Base-by-base conservation (phyloP, 768 basidiomycete species). In the Calvatia gigantea region DNA sequence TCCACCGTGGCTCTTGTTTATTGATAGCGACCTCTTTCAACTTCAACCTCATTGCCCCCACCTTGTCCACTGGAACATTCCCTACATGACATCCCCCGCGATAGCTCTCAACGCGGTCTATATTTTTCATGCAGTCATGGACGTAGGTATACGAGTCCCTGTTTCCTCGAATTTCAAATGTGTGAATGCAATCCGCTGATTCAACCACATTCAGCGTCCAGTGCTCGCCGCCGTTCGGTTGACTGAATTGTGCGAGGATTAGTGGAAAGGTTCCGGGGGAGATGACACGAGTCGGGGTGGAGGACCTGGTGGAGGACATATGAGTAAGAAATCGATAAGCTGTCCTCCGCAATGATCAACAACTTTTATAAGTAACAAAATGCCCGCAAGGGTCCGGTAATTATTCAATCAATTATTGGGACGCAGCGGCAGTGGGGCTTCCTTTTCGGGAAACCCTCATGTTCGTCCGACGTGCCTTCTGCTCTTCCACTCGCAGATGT, bases 1-100 rank as follows among this genome's bases (percentile, higher is more conserved):
- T 50, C 58, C 58, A 60, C 23, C 51, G 33, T 7, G 55, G 49
- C 15, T 60, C 55, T 2, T 54, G 51, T 25, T 53, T 56, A 17
- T 43, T 48, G 47, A 60, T 42, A 6, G 17, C n/a, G 27, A 57
- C 50, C 17, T 60, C 37, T 17, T 29, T 37, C 6, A 60, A 35
- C 25, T 46, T 57, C 12, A 9, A 4, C 35, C 44, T 31, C 38
- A 60, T 46, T 42, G 43, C 47, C 25, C 21, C 21, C 49, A 60
- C 39, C 11, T 42, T 44, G 21, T 60, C 44, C 35, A 17, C 27
- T 5, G 58, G 58, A 35, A 60, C 33, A 23, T 60, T 48, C 35
- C 58, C 58, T 19, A 60, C 45, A 51, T 60, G 49, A 14, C 58
- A 57, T 37, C 58, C 58, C 1, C 58, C 58, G 11, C 58, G 58